Evolutionary conservation across 1,284 basidiomycete species (phyloP), one percentile per base, ranked within the genome.

Genomic region (Irpex sp.): DNA sequence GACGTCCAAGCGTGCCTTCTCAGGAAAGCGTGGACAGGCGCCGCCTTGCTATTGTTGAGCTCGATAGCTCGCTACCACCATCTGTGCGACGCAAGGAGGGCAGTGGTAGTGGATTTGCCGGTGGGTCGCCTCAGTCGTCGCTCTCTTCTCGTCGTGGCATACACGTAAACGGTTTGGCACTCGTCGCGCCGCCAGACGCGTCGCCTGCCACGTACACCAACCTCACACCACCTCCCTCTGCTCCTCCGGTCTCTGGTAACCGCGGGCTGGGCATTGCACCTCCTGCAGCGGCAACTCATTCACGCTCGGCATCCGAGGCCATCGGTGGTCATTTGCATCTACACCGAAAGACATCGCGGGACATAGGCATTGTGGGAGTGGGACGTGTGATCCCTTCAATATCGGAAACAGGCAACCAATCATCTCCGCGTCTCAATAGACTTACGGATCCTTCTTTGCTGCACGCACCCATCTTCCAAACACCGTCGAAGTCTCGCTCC

Each of bases 181-280:
- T 89, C 66, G 84, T 89, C 63, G 85, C 86, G 62, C 89, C 86
- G 61, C 85, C 86, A 59, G 89, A 90, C 74, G 83, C 83, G 68
- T 80, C 82, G n/a, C 78, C 81, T n/a, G 77, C 73, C 64, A 73
- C 78, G 7, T 84, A 85, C 69, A 77, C 81, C 38, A 78, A 82
- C 64, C 74, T 84, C 59, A 79, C 81, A 7, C 81, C 85, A 65
- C 83, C 82, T n/a, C 73, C 78, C n/a, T 76, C 80, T 47, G 78
- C 80, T 19, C 81, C 85, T 36, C 63, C 69, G 56, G 57, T 66
- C 74, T 59, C 67, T 72, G 63, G 15, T 17, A 44, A 59, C 60
- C 19, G 56, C 13, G 17, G 69, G 64, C 67, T 64, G 66, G 60
- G 55, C 64, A 51, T 65, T 31, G 67, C 66, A 49, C 60, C 66